Conservation (phyloP, 768 basidiomycete species). For the Lactarius trivialis region DNA sequence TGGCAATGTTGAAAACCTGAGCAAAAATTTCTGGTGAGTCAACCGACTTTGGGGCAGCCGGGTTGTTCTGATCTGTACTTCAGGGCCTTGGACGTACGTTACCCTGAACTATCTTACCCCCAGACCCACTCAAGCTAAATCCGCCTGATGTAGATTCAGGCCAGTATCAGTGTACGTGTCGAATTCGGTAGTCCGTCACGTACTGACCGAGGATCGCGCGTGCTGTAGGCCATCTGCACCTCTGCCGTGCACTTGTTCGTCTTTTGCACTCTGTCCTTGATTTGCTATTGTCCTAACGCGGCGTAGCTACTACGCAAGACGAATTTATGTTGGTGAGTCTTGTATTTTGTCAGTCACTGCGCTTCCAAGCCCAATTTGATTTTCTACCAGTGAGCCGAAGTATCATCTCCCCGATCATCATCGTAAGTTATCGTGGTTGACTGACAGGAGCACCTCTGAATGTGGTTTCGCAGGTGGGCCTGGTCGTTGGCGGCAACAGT, state of each 20-base stretch:
- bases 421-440: background rate
- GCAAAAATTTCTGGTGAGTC: slow-evolving; percentile 37
- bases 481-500: slow-evolving; percentile 41
- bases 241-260: background rate
- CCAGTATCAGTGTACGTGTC: background rate
- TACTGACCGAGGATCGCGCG: too few relatives aligned
- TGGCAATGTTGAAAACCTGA: slow-evolving; percentile 33
- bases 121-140: slow-evolving; percentile 24
- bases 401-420: background rate
- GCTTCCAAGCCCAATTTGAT: background rate
- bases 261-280: background rate
- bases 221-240: background rate
- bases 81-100: slow-evolving; percentile 25
- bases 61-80: background rate
- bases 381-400: background rate
- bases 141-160: background rate
- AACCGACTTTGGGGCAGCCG: background rate
- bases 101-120: background rate
- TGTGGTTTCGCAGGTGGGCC: slow-evolving; percentile 24
- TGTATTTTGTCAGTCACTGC: background rate
- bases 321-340: background rate
- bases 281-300: background rate
- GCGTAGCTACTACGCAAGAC: slow-evolving; percentile 4
- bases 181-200: background rate
- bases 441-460: background rate